A percentile compares a stretch with the other conserved stretches of the same genome.
Conservation (phyloP, 2,329 filamentous ascomycete species). For the Colletotrichum sp. region DNA sequence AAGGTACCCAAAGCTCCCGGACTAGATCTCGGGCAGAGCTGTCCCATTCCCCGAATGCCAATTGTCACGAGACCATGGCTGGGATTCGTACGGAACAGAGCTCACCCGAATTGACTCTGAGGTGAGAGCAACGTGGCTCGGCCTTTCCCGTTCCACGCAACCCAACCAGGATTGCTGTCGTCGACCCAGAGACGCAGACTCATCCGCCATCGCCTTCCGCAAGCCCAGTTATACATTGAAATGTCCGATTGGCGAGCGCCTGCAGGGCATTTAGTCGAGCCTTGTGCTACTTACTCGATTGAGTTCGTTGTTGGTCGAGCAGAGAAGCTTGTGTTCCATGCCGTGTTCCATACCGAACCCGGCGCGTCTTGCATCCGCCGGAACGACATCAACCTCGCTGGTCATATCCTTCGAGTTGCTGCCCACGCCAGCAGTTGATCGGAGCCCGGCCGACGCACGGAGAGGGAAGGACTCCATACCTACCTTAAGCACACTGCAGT, state of each 20-base stretch:
- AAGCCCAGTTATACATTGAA: neutral
- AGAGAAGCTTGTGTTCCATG: neutral
- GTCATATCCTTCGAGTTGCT: neutral
- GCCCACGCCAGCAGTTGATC: neutral
- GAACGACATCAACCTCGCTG: neutral
- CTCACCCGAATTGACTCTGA: neutral
- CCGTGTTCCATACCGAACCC: neutral
- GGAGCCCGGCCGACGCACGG: neutral
- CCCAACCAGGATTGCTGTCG: neutral
- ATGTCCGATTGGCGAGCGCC: neutral
- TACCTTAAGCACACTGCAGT: neutral
- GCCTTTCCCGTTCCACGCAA: neutral
- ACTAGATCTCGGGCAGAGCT: conserved; percentile 1
- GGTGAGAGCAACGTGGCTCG: neutral
- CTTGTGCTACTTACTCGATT: neutral
- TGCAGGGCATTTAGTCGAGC: neutral
- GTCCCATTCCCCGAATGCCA: neutral
- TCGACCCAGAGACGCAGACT: neutral
- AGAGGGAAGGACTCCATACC: neutral
- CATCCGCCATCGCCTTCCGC: neutral
- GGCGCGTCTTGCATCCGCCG: neutral
- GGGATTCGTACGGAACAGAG: neutral
- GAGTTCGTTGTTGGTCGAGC: neutral
- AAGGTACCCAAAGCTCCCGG: neutral
- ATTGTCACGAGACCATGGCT: neutral